phyloP scores from a whole-genome alignment of 495 filamentous ascomycete species.

The Xylaria bambusicola region DNA sequence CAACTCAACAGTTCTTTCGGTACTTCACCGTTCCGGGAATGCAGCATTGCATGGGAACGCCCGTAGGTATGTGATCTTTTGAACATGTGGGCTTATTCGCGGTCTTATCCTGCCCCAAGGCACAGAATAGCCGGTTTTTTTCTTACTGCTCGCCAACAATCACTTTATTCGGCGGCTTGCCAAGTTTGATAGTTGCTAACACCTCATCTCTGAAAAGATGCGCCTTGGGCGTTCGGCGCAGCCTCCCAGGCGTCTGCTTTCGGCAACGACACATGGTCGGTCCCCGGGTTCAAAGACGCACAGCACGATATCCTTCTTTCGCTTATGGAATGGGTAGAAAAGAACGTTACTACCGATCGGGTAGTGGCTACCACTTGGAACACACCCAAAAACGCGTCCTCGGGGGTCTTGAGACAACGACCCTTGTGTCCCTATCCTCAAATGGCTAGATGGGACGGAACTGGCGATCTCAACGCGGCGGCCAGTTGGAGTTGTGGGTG shows the following conservation, averaged over 20 bases:
- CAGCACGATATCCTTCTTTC: conserved; percentile 40
- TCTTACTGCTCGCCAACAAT: too few relatives aligned
- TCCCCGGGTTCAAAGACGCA: conserved; percentile 47
- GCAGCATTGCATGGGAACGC: conserved; percentile 36
- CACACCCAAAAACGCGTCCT: conserved; percentile 24
- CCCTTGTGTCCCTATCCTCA: conserved; percentile 43
- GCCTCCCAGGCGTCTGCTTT: conserved; percentile 29
- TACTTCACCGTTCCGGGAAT: conserved; percentile 45
- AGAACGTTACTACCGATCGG: conserved; percentile 30
- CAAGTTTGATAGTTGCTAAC: background rate
- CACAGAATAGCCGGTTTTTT: too few relatives aligned
- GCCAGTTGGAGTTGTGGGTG: conserved; percentile 34
- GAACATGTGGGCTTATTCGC: background rate
- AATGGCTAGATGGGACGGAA: conserved; percentile 29
- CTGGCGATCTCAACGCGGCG: conserved; percentile 25
- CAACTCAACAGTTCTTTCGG: conserved; percentile 35
- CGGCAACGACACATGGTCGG: conserved; percentile 30
- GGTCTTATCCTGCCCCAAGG: too few relatives aligned
- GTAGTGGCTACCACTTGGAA: conserved; percentile 45
- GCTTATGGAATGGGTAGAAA: conserved; percentile 22
- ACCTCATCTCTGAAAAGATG: conserved; percentile 19
- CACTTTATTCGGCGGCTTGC: background rate
- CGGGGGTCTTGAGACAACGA: conserved; percentile 38
- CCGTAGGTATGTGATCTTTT: conserved; percentile 12
- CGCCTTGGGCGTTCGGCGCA: conserved; percentile 44